These are phyloP conservation scores for Kalmanozyma brasiliensis DNA, from an alignment of 1,284 basidiomycete species.

Conservation along the genomic window DNA sequence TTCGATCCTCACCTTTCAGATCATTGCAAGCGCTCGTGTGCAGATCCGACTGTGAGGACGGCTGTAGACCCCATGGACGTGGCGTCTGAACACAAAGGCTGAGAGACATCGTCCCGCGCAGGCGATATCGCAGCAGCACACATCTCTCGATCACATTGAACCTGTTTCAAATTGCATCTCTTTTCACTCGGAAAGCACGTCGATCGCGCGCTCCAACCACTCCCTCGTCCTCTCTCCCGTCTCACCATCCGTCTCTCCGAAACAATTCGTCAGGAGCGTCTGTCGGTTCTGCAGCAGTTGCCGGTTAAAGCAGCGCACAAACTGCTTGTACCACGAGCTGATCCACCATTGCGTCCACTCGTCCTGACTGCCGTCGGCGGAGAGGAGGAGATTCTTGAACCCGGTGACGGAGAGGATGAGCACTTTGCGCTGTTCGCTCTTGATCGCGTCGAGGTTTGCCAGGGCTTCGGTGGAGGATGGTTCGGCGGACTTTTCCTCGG, in stretches of 20 bases:
- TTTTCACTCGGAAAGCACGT: constrained; percentile 34
- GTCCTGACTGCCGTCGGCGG: neutral
- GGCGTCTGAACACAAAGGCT: too few relatives aligned
- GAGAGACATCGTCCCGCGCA: too few relatives aligned
- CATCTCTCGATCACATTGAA: too few relatives aligned
- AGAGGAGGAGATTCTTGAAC: constrained; percentile 37
- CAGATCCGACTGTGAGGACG: too few relatives aligned
- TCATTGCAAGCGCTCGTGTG: too few relatives aligned
- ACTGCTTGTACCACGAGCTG: constrained; percentile 54
- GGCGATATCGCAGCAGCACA: too few relatives aligned
- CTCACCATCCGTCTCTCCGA: constrained; percentile 6
- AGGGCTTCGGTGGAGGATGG: constrained; percentile 43
- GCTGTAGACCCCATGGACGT: too few relatives aligned
- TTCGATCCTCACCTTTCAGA: too few relatives aligned
- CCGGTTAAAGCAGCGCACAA: constrained; percentile 44
- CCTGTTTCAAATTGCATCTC: too few relatives aligned
- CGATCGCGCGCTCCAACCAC: constrained; percentile 28
- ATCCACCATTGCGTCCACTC: constrained; percentile 64
- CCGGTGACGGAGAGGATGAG: constrained; percentile 49
- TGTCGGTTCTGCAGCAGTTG: constrained; percentile 55
- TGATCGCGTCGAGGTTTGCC: constrained; percentile 57
- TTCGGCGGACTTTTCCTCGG: constrained; percentile 20
- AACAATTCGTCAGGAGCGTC: constrained; percentile 52
- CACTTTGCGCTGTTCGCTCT: constrained; percentile 64
- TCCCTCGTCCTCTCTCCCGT: constrained; percentile 3